Evolutionary conservation across 176 grass and related monocot genomes (phyloP).

Genomic region (Lolium multiflorum): DNA sequence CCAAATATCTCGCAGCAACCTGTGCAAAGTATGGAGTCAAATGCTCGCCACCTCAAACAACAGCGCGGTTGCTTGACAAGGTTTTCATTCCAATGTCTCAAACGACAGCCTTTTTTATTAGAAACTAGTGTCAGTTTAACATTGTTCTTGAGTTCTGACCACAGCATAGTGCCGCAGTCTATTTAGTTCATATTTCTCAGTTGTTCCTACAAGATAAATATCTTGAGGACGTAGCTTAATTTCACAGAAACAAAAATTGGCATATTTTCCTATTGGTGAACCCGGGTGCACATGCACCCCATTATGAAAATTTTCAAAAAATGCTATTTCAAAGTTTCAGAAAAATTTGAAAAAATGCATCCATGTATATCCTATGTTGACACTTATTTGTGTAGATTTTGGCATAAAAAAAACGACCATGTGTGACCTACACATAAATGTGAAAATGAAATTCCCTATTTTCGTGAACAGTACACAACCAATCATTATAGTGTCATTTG

Average conservation of each 20-base stretch:
- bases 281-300: no score
- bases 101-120: not conserved
- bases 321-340: no score
- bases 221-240: not conserved
- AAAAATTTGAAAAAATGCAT: no score
- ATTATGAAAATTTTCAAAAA: no score
- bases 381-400: no score
- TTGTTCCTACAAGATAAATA: not conserved
- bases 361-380: no score
- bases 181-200: conserved; percentile 8
- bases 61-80: conserved; percentile 86
- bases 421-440: no score
- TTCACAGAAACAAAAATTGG: not conserved
- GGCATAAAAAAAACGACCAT: no score
- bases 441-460: no score
- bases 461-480: no score
- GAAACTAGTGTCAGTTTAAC: not conserved
- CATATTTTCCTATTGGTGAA: not conserved
- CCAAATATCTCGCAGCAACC: conserved; percentile 57
- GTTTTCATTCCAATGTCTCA: conserved; percentile 30
- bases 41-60: conserved; percentile 89
- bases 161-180: not conserved
- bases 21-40: conserved; percentile 77
- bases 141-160: not conserved
- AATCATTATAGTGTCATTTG: no score